Base-by-base conservation (phyloP, 129 eudicot genomes). In the Pseudognaphalium luteoalbum region DNA sequence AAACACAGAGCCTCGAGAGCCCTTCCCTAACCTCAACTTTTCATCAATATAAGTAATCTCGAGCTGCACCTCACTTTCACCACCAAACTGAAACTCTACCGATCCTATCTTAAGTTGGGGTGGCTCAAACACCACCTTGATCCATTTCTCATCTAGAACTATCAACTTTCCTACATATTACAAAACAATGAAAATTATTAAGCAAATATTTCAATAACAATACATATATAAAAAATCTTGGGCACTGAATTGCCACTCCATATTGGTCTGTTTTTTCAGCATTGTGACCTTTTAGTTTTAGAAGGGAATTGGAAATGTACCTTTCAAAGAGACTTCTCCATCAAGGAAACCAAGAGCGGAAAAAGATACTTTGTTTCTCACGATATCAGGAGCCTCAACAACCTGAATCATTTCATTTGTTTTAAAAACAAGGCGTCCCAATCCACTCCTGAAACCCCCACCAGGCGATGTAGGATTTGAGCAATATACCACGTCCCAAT, bases 391-490 rank as follows among this genome's bases (percentile, higher is more conserved):
- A 78, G 97, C 88, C 79, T 95, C 97, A 63, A 95, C 88, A 57
- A 47, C 92, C 78, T 95, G 99, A 79, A 95, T 83, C 99, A 95
- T 95, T 78, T 95, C 99, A 21, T 84, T 91, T 39, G 99, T 95
- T 60, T 88, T 89, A 75, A 95, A 95, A 17, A 91, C 68, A 28
- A 95, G 85, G 42, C 99, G 96, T 6, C 99, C 99, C 6, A 95
- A 21, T 61, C 88, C 92, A 83, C 97, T 95, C 72, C 99, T 82
- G 78, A 76, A 95, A 42, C 97, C 96, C 50, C 99, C 97, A 47
- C 97, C 97, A 37, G 99, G 99, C 5, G 97, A 95, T 68, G 99
- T 95, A 19, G 97, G 97, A 67, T 81, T 84, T 41, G 99, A 95
- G 80, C 99, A 91, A 80, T 95, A 95, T 64, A 89, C 83, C 60